phyloP scores from a whole-genome alignment of 441 rosid species.

The Croton setiger region DNA sequence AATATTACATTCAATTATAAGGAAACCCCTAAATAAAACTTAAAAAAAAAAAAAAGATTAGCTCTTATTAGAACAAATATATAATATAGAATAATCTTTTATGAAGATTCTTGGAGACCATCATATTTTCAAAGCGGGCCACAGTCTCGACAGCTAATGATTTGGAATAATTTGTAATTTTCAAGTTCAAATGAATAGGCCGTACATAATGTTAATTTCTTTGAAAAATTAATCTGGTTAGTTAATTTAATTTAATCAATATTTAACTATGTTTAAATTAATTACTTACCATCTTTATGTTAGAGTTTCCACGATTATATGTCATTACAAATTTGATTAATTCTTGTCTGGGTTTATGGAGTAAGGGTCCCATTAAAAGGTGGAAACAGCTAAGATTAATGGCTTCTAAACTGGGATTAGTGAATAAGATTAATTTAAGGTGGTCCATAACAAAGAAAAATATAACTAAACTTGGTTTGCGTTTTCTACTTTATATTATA shows the following conservation, averaged over 20 bases:
- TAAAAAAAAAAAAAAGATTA: conserved; percentile 15
- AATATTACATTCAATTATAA: background rate
- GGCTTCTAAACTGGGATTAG: conserved; percentile 4
- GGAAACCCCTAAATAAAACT: background rate
- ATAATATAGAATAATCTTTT: conserved; percentile 14
- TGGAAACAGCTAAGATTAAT: conserved; percentile 30
- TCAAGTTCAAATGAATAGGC: background rate
- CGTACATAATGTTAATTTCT: background rate
- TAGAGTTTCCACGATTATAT: background rate
- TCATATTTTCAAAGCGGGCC: conserved; percentile 28
- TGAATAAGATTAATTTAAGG: conserved; percentile 7
- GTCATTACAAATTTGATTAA: background rate
- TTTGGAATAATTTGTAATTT: conserved; percentile 23
- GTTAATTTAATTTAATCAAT: no score
- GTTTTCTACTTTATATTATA: background rate
- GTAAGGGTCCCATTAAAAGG: conserved; percentile 27
- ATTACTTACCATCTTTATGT: background rate
- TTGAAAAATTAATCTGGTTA: no score
- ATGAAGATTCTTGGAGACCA: conserved; percentile 29
- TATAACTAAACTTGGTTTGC: conserved; percentile 16
- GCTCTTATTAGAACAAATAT: conserved; percentile 4
- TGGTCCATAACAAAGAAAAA: conserved; percentile 15
- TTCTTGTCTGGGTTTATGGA: conserved; percentile 12
- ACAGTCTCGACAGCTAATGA: conserved; percentile 23
- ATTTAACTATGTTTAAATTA: background rate